Base-by-base conservation (phyloP, 495 filamentous ascomycete genomes). In the Glonium stellatum region DNA sequence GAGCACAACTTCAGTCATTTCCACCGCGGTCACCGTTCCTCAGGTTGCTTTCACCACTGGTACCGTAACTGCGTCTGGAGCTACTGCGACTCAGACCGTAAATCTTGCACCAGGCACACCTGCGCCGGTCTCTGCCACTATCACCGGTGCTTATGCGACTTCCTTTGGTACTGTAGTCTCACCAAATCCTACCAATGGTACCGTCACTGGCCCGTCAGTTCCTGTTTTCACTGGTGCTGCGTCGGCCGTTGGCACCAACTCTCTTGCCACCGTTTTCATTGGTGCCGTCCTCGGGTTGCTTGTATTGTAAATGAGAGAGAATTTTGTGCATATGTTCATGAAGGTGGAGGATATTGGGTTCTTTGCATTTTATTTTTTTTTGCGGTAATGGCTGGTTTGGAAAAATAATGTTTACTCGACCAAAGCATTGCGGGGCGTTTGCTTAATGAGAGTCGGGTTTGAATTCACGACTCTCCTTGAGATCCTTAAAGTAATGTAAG, bases 21-120 rank as follows among this genome's bases (percentile, higher is more conserved):
- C 71, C 75, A 89, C 85, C 58, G 73, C 73, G 62, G 70, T 87
- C 63, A 86, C 83, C 48, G 84, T 91, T 47, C 88, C 88, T n/a
- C 84, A 88, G 70, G 82, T 92, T 54, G 75, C 72, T 64, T 89
- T 91, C 78, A 80, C 79, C 47, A 90, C 86, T 47, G 69, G 69
- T 62, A 75, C 69, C 10, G 25, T 74, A 31, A 59, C 68, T 18
- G 70, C 71, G 48, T 59, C 67, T 21, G 71, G 75, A 42, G 69
- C 70, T 35, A 67, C 59, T 27, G 56, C 64, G n/a, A 64, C 61
- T 12, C 68, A 63, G 13, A 71, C 69, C 39, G 78, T 82, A 44
- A 79, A 72, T 22, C 64, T 83, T 41, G 75, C 80, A 0, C 82
- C 83, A 18, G 79, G 78, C 55, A 76, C 73, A 6, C 72, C 76